Evolutionary conservation across 192 early-diverging fungal genomes (phyloP).

Genomic region (Backusella sp.): DNA sequence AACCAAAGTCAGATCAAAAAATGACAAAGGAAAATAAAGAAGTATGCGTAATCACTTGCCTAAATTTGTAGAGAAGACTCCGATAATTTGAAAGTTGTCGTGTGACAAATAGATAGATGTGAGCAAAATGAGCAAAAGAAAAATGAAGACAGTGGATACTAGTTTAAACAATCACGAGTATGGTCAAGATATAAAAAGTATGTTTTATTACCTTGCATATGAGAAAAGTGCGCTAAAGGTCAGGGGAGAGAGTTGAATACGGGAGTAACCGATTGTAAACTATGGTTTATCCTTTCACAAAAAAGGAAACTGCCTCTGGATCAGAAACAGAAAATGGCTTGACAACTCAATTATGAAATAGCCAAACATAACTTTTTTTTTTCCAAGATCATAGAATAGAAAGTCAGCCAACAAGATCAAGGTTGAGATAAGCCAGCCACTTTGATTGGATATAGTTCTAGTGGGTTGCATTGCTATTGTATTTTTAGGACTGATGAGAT

Average conservation of each 20-base stretch:
- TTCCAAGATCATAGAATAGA: neutral
- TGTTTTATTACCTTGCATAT: neutral
- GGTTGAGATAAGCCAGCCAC: neutral
- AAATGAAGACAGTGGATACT: neutral
- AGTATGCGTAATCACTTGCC: constrained; percentile 2
- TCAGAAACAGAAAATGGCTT: constrained; percentile 1
- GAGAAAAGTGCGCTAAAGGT: neutral
- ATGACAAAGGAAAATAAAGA: neutral
- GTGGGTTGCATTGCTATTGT: neutral
- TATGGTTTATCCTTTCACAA: neutral
- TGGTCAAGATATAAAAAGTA: neutral
- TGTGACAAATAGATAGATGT: neutral
- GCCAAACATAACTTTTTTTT: neutral
- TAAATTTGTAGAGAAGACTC: neutral
- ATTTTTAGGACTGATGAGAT: neutral
- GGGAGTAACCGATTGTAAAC: neutral
- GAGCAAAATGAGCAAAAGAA: neutral
- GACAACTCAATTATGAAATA: neutral
- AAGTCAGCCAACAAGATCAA: constrained; percentile 7
- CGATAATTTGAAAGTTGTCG: neutral
- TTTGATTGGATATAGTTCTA: neutral
- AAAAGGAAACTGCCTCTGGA: constrained; percentile 2
- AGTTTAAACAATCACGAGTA: neutral
- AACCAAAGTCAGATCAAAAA: neutral
- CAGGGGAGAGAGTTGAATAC: neutral